These are phyloP conservation scores for Kodamaea jinghongensis DNA, from an alignment of 805 yeast genomes.

Conservation along the genomic window DNA sequence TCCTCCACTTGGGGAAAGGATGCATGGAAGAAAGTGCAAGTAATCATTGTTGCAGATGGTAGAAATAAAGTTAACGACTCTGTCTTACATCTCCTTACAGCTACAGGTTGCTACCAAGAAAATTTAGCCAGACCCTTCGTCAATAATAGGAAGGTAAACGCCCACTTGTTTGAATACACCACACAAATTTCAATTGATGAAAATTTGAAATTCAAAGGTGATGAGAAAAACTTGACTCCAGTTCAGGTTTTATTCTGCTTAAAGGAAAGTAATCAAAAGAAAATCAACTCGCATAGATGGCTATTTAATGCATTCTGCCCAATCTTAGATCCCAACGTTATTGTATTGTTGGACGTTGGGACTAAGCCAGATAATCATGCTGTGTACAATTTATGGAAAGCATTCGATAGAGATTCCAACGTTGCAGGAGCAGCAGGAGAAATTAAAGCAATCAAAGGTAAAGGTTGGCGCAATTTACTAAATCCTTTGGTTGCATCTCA, in stretches of 20 bases:
- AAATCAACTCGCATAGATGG: slow-evolving; percentile 98
- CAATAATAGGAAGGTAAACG: slow-evolving; percentile 85
- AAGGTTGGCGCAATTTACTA: slow-evolving; percentile 71
- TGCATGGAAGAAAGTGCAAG: slow-evolving; percentile 96
- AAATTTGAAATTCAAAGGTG: slow-evolving; percentile 84
- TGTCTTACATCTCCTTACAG: slow-evolving; percentile 83
- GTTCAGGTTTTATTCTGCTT: slow-evolving; percentile 91
- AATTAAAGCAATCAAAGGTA: slow-evolving; percentile 92
- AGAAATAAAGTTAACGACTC: slow-evolving; percentile 83
- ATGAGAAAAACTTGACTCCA: slow-evolving; percentile 87
- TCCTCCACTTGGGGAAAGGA: slow-evolving; percentile 94
- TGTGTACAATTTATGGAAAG: slow-evolving; percentile 93
- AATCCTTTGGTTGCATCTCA: slow-evolving; percentile 96
- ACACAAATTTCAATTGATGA: slow-evolving; percentile 92
- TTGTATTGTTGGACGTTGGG: slow-evolving; percentile 92
- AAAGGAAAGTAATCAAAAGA: slow-evolving; percentile 88
- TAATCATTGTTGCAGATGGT: slow-evolving; percentile 90
- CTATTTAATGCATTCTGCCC: slow-evolving; percentile 94
- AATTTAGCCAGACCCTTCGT: slow-evolving; percentile 95
- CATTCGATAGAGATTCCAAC: slow-evolving; percentile 92
- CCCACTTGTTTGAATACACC: slow-evolving; percentile 94
- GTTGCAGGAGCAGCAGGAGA: slow-evolving; percentile 99
- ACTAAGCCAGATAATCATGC: slow-evolving; percentile 90
- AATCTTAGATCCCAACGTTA: slow-evolving; percentile 84
- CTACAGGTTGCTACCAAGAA: slow-evolving; percentile 95